Evolutionary conservation across 495 filamentous ascomycete genomes (phyloP).

Genomic region (Staphylotrichum longicolle): DNA sequence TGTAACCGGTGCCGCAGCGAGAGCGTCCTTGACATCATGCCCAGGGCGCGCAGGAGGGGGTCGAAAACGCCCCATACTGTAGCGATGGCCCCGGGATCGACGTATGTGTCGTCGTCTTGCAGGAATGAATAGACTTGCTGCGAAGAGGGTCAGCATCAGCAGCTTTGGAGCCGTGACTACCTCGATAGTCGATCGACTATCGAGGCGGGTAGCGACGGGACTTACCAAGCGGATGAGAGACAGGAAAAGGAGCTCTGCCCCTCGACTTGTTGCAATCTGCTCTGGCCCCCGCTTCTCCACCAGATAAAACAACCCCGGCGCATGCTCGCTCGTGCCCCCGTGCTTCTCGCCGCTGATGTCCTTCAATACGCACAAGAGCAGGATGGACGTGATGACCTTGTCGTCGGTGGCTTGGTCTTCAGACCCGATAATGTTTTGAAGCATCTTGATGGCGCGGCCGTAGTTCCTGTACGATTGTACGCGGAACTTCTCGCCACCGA

Average conservation of each 20-base stretch:
- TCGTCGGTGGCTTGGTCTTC: conserved; percentile 26
- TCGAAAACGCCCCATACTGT: conserved; percentile 17
- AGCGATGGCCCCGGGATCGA: conserved; percentile 15
- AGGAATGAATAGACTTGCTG: conserved; percentile 19
- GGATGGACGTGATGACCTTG: conserved; percentile 21
- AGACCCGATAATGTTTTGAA: conserved; percentile 18
- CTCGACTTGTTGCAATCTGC: conserved; percentile 18
- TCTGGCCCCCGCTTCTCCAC: conserved; percentile 19
- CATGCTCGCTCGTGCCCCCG: conserved; percentile 11
- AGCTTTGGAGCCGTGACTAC: no score
- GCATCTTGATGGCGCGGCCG: conserved; percentile 17
- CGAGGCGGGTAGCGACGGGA: neutral
- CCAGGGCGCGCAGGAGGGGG: conserved; percentile 15
- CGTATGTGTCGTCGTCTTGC: conserved; percentile 11
- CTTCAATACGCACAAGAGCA: conserved; percentile 8
- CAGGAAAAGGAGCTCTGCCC: conserved; percentile 18
- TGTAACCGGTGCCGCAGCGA: conserved; percentile 19
- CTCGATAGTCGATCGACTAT: no score
- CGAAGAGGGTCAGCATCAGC: neutral
- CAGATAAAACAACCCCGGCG: conserved; percentile 18
- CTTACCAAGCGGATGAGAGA: conserved; percentile 17
- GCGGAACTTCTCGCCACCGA: conserved; percentile 25
- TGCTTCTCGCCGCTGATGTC: conserved; percentile 12
- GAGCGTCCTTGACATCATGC: conserved; percentile 25
- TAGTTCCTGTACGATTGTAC: conserved; percentile 26